These are phyloP conservation scores for Dendrobium nobile DNA, from an alignment of 106 monocot genomes.

Conservation along the genomic window DNA sequence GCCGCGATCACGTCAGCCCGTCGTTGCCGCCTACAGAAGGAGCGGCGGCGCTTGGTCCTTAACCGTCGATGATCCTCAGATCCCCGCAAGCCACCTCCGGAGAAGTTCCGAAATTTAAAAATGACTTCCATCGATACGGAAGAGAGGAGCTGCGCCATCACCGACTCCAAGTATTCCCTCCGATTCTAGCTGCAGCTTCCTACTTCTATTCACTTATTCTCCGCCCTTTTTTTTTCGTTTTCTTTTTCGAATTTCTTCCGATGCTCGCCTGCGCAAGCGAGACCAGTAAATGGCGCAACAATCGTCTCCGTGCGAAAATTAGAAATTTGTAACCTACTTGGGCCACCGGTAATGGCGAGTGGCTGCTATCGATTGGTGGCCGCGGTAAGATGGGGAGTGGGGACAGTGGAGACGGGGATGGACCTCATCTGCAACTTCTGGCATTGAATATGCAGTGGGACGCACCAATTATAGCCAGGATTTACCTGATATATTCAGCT, in stretches of 20 bases:
- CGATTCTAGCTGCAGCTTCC: background rate
- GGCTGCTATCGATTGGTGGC: background rate
- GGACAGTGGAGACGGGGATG: no score
- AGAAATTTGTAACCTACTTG: background rate
- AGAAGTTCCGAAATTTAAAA: slow-evolving; percentile 1
- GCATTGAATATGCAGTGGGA: no score
- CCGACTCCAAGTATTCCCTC: background rate
- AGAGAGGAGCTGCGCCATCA: slow-evolving; percentile 15
- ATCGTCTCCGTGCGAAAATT: background rate
- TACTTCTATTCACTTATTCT: background rate
- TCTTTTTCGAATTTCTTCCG: background rate
- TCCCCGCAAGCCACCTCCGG: slow-evolving; percentile 3
- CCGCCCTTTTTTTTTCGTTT: background rate
- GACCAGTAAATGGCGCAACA: background rate
- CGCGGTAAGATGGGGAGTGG: background rate
- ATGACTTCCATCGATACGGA: slow-evolving; percentile 2
- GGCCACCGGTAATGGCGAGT: background rate
- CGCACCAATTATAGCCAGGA: no score
- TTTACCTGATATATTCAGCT: no score
- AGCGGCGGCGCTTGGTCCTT: background rate
- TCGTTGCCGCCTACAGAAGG: background rate
- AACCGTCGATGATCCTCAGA: background rate
- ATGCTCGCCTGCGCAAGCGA: background rate
- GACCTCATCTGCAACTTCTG: no score
- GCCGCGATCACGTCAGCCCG: background rate